Evolutionary conservation across 495 filamentous ascomycete genomes (phyloP).

Genomic region (Rostrohypoxylon terebratum): DNA sequence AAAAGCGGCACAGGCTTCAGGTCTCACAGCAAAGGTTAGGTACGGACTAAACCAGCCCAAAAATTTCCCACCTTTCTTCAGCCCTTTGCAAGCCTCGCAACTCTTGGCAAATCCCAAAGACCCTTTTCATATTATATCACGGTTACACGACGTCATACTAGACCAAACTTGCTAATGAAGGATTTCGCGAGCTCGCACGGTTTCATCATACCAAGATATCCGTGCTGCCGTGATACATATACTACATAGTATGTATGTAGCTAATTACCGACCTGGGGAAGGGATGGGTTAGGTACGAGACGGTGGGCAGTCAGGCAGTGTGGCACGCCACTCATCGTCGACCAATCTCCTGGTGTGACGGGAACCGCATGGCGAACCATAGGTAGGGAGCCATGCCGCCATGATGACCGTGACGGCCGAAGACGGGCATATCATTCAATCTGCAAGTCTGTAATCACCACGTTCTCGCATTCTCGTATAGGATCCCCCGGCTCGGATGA

Average conservation of each 20-base stretch:
- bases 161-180: neutral
- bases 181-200: neutral
- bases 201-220: constrained; percentile 22
- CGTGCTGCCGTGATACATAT: too few relatives aligned
- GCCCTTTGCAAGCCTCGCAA: neutral
- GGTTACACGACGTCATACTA: constrained; percentile 33
- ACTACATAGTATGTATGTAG: too few relatives aligned
- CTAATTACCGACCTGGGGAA: constrained; percentile 1
- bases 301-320: neutral
- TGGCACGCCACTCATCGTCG: constrained; percentile 1
- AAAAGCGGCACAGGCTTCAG: neutral
- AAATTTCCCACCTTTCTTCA: constrained; percentile 22
- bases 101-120: constrained; percentile 35
- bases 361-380: neutral
- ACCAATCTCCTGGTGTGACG: neutral
- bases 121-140: constrained; percentile 19
- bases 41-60: constrained; percentile 3
- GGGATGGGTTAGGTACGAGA: neutral
- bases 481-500: neutral
- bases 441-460: neutral
- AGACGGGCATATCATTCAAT: neutral
- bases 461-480: neutral
- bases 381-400: too few relatives aligned
- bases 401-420: neutral
- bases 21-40: neutral